A percentile compares a stretch with the other conserved stretches of the same genome.
Conservation (phyloP, 495 filamentous ascomycete genomes). For the Aspergillus haitiensis region DNA sequence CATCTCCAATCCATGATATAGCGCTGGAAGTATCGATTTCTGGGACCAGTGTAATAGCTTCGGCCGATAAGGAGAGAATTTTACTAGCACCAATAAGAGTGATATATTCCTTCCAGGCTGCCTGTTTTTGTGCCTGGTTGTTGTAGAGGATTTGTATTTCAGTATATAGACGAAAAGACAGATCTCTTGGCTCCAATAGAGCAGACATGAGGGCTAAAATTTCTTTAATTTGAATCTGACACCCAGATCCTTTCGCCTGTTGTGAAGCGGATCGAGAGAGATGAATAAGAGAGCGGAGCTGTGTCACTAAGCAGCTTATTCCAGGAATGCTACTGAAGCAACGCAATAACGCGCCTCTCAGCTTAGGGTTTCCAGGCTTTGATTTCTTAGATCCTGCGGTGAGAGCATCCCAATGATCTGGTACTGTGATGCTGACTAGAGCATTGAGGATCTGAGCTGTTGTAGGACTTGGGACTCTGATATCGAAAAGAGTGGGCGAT, state of each 20-base stretch:
- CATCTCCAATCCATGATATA: conserved; percentile 65
- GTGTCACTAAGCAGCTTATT: conserved; percentile 64
- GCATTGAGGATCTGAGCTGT: conserved; percentile 68
- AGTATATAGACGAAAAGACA: conserved; percentile 56
- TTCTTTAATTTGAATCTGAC: conserved; percentile 32
- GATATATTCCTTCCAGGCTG: conserved; percentile 67
- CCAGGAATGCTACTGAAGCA: conserved; percentile 74
- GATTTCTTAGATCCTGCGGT: conserved; percentile 41
- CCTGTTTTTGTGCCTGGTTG: conserved; percentile 38
- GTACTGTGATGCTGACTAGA: conserved; percentile 67
- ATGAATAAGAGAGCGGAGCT: conserved; percentile 56
- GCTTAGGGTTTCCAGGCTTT: conserved; percentile 33
- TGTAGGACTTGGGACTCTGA: conserved; percentile 62
- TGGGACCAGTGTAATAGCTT: conserved; percentile 63
- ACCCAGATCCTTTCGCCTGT: conserved; percentile 33
- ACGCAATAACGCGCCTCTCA: conserved; percentile 52
- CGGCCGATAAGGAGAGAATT: conserved; percentile 69
- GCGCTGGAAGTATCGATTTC: conserved; percentile 27
- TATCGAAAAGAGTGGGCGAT: conserved; percentile 49
- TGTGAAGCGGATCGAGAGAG: conserved; percentile 29
- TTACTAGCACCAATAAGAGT: conserved; percentile 69
- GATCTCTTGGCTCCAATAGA: conserved; percentile 56
- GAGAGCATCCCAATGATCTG: conserved; percentile 73
- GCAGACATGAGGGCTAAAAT: conserved; percentile 50
- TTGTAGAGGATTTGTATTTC: conserved; percentile 38